Evolutionary conservation across 2,329 filamentous ascomycete genomes (phyloP).

Genomic region (Fusarium sp.): DNA sequence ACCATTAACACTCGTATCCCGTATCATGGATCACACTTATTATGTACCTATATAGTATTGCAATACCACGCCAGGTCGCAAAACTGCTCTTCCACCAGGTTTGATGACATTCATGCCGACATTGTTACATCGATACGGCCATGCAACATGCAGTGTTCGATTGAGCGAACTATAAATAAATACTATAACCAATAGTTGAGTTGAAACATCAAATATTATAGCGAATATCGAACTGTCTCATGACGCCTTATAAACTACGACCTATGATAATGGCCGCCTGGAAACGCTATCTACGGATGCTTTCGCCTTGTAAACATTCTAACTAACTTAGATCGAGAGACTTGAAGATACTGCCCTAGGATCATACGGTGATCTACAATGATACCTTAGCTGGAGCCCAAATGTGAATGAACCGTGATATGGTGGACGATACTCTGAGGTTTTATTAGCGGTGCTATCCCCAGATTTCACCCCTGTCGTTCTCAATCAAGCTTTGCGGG

Average conservation of each 20-base stretch:
- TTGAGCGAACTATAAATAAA: background rate
- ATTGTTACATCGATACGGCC: background rate
- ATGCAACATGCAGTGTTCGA: background rate
- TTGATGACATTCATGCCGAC: background rate
- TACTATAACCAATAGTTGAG: background rate
- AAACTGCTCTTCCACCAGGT: background rate
- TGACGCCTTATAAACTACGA: background rate
- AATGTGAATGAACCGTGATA: background rate
- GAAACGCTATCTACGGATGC: background rate
- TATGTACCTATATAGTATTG: background rate
- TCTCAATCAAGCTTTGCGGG: slow-evolving; percentile 17
- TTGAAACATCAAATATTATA: background rate
- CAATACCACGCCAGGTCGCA: background rate
- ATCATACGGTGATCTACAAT: background rate
- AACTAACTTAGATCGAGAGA: background rate
- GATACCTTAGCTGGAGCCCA: background rate
- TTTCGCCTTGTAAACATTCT: background rate
- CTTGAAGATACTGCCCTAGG: background rate
- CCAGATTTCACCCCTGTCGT: slow-evolving; percentile 15
- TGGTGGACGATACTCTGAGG: background rate
- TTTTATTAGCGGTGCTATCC: background rate
- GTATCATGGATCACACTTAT: background rate
- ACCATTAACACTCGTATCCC: background rate
- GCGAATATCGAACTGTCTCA: background rate
- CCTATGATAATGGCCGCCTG: too few relatives aligned